Evolutionary conservation across 163 green algal species (phyloP).

Genomic region (Trebouxiophyceae sp.): DNA sequence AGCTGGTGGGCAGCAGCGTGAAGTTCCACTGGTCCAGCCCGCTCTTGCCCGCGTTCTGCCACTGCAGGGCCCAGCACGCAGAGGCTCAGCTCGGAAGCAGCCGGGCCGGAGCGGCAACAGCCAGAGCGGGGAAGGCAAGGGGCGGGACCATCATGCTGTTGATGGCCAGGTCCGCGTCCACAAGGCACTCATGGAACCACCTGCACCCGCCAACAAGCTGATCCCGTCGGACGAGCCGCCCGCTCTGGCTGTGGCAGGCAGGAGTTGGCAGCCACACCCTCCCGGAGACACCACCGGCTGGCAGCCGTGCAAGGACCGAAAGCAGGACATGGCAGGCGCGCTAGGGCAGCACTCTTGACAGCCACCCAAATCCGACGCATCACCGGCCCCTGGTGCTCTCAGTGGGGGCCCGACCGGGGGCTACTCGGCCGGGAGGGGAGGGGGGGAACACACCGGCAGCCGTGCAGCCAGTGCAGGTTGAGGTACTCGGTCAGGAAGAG

Average conservation of each 20-base stretch:
- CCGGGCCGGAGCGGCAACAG: too few species aligned
- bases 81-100: not conserved
- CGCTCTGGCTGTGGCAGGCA: too few species aligned
- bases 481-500: slow-evolving; percentile 61
- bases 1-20: slow-evolving; percentile 38
- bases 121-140: too few species aligned
- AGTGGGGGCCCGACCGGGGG: too few species aligned
- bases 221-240: too few species aligned
- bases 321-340: too few species aligned
- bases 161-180: slow-evolving; percentile 70
- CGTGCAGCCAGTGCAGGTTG: slow-evolving; percentile 52
- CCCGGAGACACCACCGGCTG: too few species aligned
- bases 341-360: too few species aligned
- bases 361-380: too few species aligned
- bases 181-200: slow-evolving; percentile 70
- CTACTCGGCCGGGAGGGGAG: not conserved
- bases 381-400: too few species aligned
- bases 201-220: slow-evolving; percentile 11
- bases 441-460: slow-evolving; percentile 23
- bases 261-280: too few species aligned
- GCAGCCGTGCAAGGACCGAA: too few species aligned
- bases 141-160: slow-evolving; percentile 79
- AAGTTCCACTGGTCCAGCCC: slow-evolving; percentile 65
- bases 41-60: slow-evolving; percentile 62
- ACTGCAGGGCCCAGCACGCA: slow-evolving; percentile 7